Evolutionary conservation across 345 rosid genomes (phyloP), one percentile per base, ranked within the genome.

Genomic region (Xanthoceras sorbifolium): DNA sequence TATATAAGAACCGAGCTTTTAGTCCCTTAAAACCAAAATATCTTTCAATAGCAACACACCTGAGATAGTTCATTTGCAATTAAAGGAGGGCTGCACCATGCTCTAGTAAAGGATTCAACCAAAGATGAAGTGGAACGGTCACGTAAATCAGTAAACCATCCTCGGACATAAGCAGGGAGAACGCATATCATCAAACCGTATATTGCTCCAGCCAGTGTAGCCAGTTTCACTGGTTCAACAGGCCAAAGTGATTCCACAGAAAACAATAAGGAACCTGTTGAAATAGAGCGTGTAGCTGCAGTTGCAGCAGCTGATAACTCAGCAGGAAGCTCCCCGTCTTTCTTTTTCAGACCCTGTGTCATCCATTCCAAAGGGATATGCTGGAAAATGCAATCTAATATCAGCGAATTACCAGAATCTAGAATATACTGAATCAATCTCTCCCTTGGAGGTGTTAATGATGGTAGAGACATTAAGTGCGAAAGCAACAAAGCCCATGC

Each of bases 121-220:
- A 76, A 70, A 68, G 89, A 86, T 79, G 89, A 88, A 28, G 81
- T 69, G 54, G 94, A 89, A 23, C 97, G 98, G 78, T 93, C 98
- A 73, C 97, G 99, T 52, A 95, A 79, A 69, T 91, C 89, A 60
- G 87, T 85, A 77, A 93, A 95, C 99, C 99, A 95, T 25, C 86
- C 89, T 82, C 99, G 90, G 67, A 95, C 98, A 72, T 90, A 95
- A 67, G 99, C 98, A 75, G 99, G 99, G 79, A 95, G 92, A 83
- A 93, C 85, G 61, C 89, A 82, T 63, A 95, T 90, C 94, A 93
- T 89, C 86, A 95, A 70, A 81, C 98, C 99, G 57, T 86, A 95
- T 73, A 93, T 74, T 32, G 94, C 94, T 71, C 93, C 99, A 77
- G 99, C 92, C 82, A 95, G 92, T 6, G 86, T 76, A 69, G 99